These are phyloP conservation scores for Vaccinium vitisidaea DNA, from an alignment of 148 eudicot genomes.

Conservation along the genomic window DNA sequence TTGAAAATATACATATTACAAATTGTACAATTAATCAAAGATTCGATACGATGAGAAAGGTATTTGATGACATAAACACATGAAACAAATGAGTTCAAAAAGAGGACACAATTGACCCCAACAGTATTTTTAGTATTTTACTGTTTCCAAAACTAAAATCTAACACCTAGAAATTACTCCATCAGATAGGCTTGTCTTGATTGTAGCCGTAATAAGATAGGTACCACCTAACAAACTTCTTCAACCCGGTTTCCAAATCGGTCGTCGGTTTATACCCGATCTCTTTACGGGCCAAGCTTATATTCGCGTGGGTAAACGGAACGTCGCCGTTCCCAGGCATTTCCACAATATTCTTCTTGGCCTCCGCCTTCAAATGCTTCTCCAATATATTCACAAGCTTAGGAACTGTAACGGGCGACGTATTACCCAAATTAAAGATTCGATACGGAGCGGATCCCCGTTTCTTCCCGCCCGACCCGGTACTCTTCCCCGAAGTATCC, in stretches of 20 bases:
- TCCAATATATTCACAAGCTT: not conserved
- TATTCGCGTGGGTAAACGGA: slow-evolving; percentile 7
- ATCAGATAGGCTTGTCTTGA: not conserved
- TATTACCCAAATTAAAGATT: slow-evolving; percentile 9
- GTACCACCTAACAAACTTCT: slow-evolving; percentile 10
- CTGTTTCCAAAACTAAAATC: not conserved
- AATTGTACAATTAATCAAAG: no score
- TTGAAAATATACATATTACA: no score
- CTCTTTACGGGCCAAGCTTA: not conserved
- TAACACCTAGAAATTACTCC: not conserved
- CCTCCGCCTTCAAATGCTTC: slow-evolving; percentile 1
- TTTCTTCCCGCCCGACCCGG: slow-evolving; percentile 4
- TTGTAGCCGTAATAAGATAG: slow-evolving; percentile 7
- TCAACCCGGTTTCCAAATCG: slow-evolving; percentile 13
- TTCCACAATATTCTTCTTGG: not conserved
- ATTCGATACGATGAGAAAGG: no score
- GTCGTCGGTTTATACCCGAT: slow-evolving; percentile 13
- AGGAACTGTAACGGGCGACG: not conserved
- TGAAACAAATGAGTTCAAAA: not conserved
- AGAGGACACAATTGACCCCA: not conserved
- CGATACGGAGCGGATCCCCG: not conserved
- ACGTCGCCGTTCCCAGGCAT: slow-evolving; percentile 16
- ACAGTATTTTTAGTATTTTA: not conserved
- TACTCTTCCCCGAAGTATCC: not conserved
- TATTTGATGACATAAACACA: not conserved